Conservation (phyloP, 2,329 filamentous ascomycete species). For the Aspergillus aculeatinus region DNA sequence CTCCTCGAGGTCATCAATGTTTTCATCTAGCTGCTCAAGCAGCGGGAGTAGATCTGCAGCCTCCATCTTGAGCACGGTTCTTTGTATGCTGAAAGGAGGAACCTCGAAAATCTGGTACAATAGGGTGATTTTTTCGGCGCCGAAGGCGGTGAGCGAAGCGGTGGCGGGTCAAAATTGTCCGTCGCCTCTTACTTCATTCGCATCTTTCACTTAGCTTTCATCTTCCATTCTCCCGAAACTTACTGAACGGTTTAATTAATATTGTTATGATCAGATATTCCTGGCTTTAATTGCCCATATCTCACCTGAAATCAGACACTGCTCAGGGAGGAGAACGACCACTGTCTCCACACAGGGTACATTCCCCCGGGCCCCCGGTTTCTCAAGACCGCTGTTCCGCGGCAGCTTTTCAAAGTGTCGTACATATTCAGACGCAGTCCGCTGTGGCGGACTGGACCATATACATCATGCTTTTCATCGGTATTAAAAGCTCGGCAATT, state of each 20-base stretch:
- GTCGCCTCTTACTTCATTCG: not conserved
- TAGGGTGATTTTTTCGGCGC: slow-evolving; percentile 20
- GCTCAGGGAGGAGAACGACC: not conserved
- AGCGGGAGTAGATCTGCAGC: slow-evolving; percentile 62
- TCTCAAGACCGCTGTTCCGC: not conserved
- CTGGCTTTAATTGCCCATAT: not conserved
- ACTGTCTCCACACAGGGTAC: not conserved
- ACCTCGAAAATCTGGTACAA: slow-evolving; percentile 2
- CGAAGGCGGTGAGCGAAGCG: slow-evolving; percentile 23
- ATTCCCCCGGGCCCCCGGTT: not conserved
- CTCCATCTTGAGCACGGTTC: slow-evolving; percentile 47
- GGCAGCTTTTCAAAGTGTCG: slow-evolving; percentile 33
- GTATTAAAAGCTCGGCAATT: not conserved
- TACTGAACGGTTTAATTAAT: not conserved
- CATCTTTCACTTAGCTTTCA: not conserved
- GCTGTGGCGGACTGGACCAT: slow-evolving; percentile 30
- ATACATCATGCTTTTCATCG: slow-evolving; percentile 16
- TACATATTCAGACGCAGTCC: slow-evolving; percentile 34
- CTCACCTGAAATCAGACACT: not conserved
- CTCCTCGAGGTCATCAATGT: slow-evolving; percentile 76
- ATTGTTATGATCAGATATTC: not conserved
- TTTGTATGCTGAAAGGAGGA: slow-evolving; percentile 6
- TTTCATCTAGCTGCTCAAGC: slow-evolving; percentile 70
- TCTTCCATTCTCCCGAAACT: not conserved
- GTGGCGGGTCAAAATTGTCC: slow-evolving; percentile 9